Evolutionary conservation across 2,329 filamentous ascomycete species (phyloP), one percentile per base, ranked within the genome.

Genomic region (Dendryphion nanum): DNA sequence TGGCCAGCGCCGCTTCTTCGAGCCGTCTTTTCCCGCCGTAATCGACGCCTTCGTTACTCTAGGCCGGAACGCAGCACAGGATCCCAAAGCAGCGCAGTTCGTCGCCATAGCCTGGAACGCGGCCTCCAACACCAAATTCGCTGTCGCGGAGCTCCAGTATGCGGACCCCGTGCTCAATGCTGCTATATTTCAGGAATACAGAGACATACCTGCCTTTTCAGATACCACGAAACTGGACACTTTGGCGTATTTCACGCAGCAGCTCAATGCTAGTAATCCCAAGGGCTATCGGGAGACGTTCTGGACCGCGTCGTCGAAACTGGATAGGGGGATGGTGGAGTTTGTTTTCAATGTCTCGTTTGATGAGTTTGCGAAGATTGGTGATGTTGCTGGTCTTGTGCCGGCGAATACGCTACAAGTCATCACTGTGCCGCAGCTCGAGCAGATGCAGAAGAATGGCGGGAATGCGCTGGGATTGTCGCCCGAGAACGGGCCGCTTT

Each of bases 401-500:
- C 48, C 49, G 1, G 45, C 53, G 1, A 16, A 46, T 19, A 51
- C 57, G 0, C 36, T 64, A 4, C 61, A 64, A 35, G 50, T 53
- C 21, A 47, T 64, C 28, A 59, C 58, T 2, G 18, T 30, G 13
- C 33, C 37, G 6, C 35, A 40, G 29, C 43, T 64, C 1, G 32
- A 47, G 24, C 40, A 51, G 35, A 58, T 54, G 44, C 23, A 48
- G 26, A 30, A 33, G 16, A 42, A 45, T 12, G 58, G 53, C 13
- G 61, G 60, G 2, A 64, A 65, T 30, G 30, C 58, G 12, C 53
- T 64, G 4, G 61, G 61, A 6, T 48, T 65, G 5, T 33, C 39
- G 17, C 20, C 52, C 2, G 28, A 45, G 3, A 31, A 40, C 2
- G 54, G 57, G 1, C 58, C 57, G 1, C 41, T 57, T 2, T 36